Base-by-base conservation (phyloP, 495 filamentous ascomycete genomes). In the Annulohypoxylon moriforme region DNA sequence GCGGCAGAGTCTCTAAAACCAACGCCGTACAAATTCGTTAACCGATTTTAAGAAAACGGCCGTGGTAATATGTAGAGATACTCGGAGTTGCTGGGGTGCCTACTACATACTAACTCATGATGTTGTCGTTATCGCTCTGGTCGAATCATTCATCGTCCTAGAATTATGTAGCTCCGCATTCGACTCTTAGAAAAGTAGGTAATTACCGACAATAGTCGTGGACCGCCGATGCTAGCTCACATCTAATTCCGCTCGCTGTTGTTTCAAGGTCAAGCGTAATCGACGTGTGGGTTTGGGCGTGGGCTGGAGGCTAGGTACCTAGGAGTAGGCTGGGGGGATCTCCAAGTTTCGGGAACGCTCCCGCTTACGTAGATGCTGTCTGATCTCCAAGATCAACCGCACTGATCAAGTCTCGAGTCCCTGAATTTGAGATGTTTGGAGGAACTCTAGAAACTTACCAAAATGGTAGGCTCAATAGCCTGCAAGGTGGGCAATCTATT, bases 261-360 rank as follows among this genome's bases (percentile, higher is more conserved):
- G 64, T 68, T 72, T 68, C 64, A 68, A 65, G 49, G 55, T 65
- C 64, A 68, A 65, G 49, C 47, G 60, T 20, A 52, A 46, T 61
- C 38, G 25, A 53, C 55, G 58, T 31, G 38, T 47, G 60, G 60
- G 24, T 40, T 38, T 33, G n/a, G 46, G n/a, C n/a, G n/a, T n/a
- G n/a, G n/a, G n/a, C n/a, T n/a, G n/a, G n/a, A n/a, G n/a, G n/a
- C n/a, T n/a, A n/a, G n/a, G n/a, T n/a, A n/a, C n/a, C n/a, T n/a
- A n/a, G n/a, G n/a, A n/a, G n/a, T n/a, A n/a, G n/a, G 47, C 49
- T 57, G 24, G 47, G 47, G 56, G 60, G 44, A 58, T 64, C 42
- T 47, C 57, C 60, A 46, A 69, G 66, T 69, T 69, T 64, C 50
- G 62, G 60, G 69, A 73, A 63, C 65, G 40, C 33, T 29, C 52